Base-by-base conservation (phyloP, 352 stramenopile genomes). In the Nothophytophthora sp. region DNA sequence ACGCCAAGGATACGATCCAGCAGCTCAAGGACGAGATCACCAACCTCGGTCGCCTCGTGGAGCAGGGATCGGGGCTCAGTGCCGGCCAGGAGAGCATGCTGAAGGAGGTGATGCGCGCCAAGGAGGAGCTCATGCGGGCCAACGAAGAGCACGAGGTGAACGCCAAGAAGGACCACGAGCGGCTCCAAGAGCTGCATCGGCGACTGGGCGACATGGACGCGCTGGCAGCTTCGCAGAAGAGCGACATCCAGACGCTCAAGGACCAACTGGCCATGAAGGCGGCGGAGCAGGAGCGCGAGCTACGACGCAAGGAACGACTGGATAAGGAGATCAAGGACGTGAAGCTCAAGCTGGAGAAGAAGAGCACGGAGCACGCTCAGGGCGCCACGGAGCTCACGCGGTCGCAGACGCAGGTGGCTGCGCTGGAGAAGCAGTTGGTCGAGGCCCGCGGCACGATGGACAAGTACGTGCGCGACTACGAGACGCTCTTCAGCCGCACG, bases 1-100 rank as follows among this genome's bases (percentile, higher is more conserved):
- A 81, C 10, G 90, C 92, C 5, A 98, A 98, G 63, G 91, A 97
- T 30, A 98, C 88, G 1, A 98, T 99, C 55, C 76, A 86, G 50
- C 90, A 97, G 59, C 88, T 98, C 50, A 98, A 98, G 67, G 90
- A 98, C 22, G 95, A 99, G 67, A 96, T 98, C 48, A 77, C 91
- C 16, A 97, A 98, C 66, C 78, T 99, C 34, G 97, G 88, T 52
- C 80, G 95, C n/a, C 85, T 98, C 28, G 89, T 98, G 2, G 92
- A 99, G 55, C 96, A 98, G 76, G 92, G 90, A 33, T 89, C 92
- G 5, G 94, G 90, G 20, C 60, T 98, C 32, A 96, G 71, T 44
- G 83, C 96, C 46, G 86, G 86, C 2, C 92, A 98, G 67, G 95
- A 99, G 47, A 98, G 90, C 50, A 91, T 96, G 78, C 67, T 96